Evolutionary conservation across 352 stramenopile genomes (phyloP), one percentile per base, ranked within the genome.

Genomic region (Pythium biforme): DNA sequence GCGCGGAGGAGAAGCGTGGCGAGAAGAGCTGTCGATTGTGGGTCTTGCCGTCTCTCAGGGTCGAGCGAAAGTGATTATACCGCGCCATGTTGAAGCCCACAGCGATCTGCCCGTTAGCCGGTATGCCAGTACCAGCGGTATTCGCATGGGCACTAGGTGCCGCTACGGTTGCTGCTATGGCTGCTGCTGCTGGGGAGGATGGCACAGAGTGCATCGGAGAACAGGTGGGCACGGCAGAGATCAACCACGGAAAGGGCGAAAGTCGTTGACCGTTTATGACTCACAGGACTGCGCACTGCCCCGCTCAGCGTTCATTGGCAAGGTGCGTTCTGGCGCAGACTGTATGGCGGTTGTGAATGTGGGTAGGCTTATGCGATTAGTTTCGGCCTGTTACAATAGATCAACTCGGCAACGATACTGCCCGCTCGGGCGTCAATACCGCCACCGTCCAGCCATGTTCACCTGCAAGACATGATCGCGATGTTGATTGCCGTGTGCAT

Each of bases 401-500:
- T 55, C 14, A 29, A 55, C 51, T 29, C 50, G 22, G 11, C 27
- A 14, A 7, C 59, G 0, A 20, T 54, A 1, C 34, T 37, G 4
- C 47, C 47, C 14, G 39, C 22, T 4, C 33, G 39, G 19, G 34
- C 37, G 37, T 2, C 43, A 5, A n/a, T 46, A 23, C 8, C 14
- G 10, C 10, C 31, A n/a, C 45, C 56, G 26, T 7, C 56, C 8
- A 41, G 27, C 9, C 27, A 59, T 26, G 37, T 50, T 25, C 62
- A 69, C 25, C 26, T 69, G 2, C 62, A 69, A 61, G 62, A 69
- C 48, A 26, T 69, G 23, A 37, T 69, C 7, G 57, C 48, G 8
- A 66, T 61, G 56, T n/a, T 66, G 3, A 59, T 67, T 27, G 54
- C 57, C 12, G 53, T 66, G 33, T 70, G 64, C 64, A 41, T 40